These are phyloP conservation scores for Neofusicoccum parvum DNA, from an alignment of 2,329 filamentous ascomycete species.

Conservation along the genomic window DNA sequence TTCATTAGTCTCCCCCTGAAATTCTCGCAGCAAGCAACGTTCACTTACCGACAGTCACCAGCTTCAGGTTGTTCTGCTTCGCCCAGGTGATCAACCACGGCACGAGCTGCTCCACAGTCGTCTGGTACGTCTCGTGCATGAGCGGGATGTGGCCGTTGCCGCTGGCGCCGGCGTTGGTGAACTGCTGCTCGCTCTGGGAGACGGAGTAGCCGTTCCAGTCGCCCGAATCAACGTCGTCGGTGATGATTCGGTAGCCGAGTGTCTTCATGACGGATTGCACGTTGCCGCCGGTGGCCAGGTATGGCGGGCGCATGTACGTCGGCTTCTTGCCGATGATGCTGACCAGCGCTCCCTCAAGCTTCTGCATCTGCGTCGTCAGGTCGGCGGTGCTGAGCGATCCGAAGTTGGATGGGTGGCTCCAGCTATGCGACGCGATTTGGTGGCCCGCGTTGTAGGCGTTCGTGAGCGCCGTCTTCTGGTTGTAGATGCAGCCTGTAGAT, in stretches of 20 bases:
- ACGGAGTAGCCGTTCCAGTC: slow-evolving; percentile 39
- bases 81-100: slow-evolving; percentile 42
- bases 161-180: slow-evolving; percentile 34
- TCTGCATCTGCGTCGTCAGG: slow-evolving; percentile 36
- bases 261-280: slow-evolving; percentile 37
- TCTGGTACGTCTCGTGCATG: slow-evolving; percentile 39
- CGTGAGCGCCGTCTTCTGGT: slow-evolving; percentile 34
- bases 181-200: slow-evolving; percentile 36
- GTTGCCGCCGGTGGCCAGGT: slow-evolving; percentile 36
- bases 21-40: background rate
- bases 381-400: slow-evolving; percentile 33
- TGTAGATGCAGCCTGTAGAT: slow-evolving; percentile 37
- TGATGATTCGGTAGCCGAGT: slow-evolving; percentile 40
- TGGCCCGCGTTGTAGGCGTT: slow-evolving; percentile 37
- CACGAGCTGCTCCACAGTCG: slow-evolving; percentile 37
- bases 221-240: slow-evolving; percentile 36
- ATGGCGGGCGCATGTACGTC: slow-evolving; percentile 41
- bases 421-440: slow-evolving; percentile 40
- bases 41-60: slow-evolving; percentile 38
- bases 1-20: background rate
- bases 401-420: slow-evolving; percentile 38
- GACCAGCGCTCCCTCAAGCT: slow-evolving; percentile 36
- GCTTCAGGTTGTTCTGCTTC: slow-evolving; percentile 37
- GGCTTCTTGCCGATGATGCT: slow-evolving; percentile 41
- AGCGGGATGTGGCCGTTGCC: slow-evolving; percentile 40